These are phyloP conservation scores for Tylopilus sp. DNA, from an alignment of 1,284 basidiomycete genomes.

Conservation along the genomic window DNA sequence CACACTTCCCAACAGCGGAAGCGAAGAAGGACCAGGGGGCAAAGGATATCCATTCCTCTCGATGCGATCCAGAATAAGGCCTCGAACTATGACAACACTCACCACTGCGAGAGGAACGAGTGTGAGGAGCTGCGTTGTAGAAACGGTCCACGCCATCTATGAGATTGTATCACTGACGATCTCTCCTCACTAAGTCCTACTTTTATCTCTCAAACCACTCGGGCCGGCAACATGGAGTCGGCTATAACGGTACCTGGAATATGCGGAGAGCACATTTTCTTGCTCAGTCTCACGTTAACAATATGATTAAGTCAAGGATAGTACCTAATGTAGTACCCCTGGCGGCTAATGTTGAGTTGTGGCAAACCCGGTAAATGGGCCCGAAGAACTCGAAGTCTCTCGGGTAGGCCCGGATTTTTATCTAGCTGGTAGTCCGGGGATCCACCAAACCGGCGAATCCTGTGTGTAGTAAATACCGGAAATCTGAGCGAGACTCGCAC, in stretches of 20 bases:
- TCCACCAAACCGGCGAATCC: background rate
- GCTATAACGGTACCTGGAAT: background rate
- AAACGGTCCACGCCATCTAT: slow-evolving; percentile 19
- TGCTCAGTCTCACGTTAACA: background rate
- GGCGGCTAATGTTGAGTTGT: no score
- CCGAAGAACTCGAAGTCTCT: no score
- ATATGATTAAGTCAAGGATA: no score
- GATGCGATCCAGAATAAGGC: slow-evolving; percentile 13
- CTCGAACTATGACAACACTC: slow-evolving; percentile 5
- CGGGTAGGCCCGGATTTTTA: no score
- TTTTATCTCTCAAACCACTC: slow-evolving; percentile 13
- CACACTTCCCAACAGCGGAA: slow-evolving; percentile 29
- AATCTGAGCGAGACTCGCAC: no score
- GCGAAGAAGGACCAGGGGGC: slow-evolving; percentile 24
- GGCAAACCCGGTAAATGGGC: background rate
- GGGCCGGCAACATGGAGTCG: background rate
- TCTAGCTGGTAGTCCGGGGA: no score
- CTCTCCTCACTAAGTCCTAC: background rate
- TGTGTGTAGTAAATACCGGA: no score
- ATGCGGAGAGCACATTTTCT: slow-evolving; percentile 4
- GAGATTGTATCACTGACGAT: background rate
- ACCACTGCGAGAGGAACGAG: slow-evolving; percentile 11
- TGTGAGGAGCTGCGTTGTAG: slow-evolving; percentile 8
- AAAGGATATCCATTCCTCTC: slow-evolving; percentile 23
- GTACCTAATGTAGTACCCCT: no score